Evolutionary conservation across 2,329 filamentous ascomycete genomes (phyloP), one percentile per base, ranked within the genome.

Genomic region (Trichoderma endophyticum): DNA sequence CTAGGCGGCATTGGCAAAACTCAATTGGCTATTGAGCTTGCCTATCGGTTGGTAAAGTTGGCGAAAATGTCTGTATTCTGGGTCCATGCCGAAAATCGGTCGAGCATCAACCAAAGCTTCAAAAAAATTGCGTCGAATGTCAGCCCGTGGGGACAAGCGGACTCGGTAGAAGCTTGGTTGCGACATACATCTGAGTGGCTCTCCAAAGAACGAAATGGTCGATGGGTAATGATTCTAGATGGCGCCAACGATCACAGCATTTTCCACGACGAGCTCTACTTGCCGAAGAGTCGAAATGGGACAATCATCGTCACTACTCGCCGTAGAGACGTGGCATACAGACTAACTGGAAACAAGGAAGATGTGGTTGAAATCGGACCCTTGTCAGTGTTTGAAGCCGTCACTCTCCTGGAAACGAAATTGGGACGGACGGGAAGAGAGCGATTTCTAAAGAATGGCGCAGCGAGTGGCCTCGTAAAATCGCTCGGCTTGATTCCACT

Each of bases 181-280:
- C 21, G 21, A 21, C 21, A 21, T 21, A 21, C 21, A 21, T 21
- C 21, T 21, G 21, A 21, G 21, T 21, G 78, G 80, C 75, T 82
- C 12, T 75, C 68, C 4, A 66, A 78, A 30, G 73, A 77, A 60
- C 64, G 57, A 36, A 76, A 79, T 51, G 76, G 77, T 21, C 72
- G 54, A 59, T 84, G 81, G 82, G 18, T 79, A 15, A 74, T 83
- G 34, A 73, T 83, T 60, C 75, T 84, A 24, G 81, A 84, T 54
- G 82, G 79, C 72, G 80, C 79, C 54, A 81, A 83, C 72, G 75
- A 83, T 74, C 14, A 61, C 36, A 65, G 77, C 8, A 72, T 80
- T 8, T 26, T 48, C 7, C 8, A 54, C 1, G 4, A 28, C 12
- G n/a, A 36, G 14, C 8, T 9, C 30, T 26, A 14, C 21, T 5